These are phyloP conservation scores for Pleurozium schreberi DNA, from an alignment of 225 moss, liverwort and hornwort genomes.

Conservation along the genomic window DNA sequence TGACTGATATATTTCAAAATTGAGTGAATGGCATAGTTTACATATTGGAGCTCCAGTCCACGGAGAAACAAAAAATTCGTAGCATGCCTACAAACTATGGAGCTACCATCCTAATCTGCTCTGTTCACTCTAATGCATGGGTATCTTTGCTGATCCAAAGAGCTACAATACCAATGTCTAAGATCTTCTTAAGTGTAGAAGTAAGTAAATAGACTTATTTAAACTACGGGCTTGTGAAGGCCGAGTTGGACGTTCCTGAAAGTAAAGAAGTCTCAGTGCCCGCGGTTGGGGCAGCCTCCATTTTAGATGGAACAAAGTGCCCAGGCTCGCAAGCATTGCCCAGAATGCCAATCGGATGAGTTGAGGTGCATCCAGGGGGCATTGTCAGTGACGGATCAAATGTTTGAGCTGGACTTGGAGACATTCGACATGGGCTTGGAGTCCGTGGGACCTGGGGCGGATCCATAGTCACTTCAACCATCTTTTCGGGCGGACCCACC, in stretches of 20 bases:
- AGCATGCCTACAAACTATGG: not conserved
- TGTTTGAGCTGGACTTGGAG: not conserved
- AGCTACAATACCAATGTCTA: too few species aligned
- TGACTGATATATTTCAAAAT: not conserved
- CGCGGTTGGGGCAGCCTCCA: too few species aligned
- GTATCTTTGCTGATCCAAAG: too few species aligned
- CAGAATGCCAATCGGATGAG: too few species aligned
- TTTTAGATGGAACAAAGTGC: too few species aligned
- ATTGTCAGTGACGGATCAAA: not conserved
- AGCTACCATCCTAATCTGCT: not conserved
- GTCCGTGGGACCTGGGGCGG: too few species aligned
- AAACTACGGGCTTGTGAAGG: not conserved
- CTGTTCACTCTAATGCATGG: not conserved
- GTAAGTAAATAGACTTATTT: not conserved
- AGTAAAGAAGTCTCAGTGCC: not conserved
- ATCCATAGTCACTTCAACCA: fast-evolving
- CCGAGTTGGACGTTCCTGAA: fast-evolving
- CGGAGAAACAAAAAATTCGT: not conserved
- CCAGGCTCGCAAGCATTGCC: too few species aligned
- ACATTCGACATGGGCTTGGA: too few species aligned
- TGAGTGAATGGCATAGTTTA: not conserved
- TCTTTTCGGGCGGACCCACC: not conserved
- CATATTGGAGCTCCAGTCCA: not conserved
- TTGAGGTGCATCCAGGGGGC: fast-evolving
- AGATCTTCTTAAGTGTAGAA: fast-evolving